phyloP scores from a whole-genome alignment of 306 rosid species.

The Carpinus fangiana region DNA sequence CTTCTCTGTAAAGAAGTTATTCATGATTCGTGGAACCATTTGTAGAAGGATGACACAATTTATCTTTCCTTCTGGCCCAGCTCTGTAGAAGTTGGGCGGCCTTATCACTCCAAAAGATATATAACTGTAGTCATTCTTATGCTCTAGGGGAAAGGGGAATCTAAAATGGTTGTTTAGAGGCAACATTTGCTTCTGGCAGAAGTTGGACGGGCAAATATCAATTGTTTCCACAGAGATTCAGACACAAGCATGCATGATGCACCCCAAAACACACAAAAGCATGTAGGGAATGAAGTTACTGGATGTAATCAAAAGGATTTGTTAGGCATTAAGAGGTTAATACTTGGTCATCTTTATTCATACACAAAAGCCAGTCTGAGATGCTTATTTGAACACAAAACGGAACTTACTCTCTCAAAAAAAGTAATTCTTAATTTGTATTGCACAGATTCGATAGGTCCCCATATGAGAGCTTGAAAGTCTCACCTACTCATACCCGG shows the following conservation, averaged over 20 bases:
- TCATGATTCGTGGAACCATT: neutral
- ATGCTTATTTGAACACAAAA: constrained; percentile 16
- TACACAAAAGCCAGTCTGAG: constrained; percentile 15
- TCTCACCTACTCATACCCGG: constrained; percentile 16
- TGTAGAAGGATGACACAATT: neutral
- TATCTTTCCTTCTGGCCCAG: neutral
- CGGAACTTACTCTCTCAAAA: constrained; percentile 14
- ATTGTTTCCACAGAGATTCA: neutral
- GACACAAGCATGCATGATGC: neutral
- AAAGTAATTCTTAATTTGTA: constrained; percentile 5
- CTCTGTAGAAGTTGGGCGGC: neutral
- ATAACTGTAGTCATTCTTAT: too few species aligned
- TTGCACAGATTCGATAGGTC: constrained; percentile 10
- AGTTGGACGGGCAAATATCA: neutral
- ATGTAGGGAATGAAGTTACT: neutral
- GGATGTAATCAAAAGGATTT: neutral
- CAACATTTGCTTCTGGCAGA: too few species aligned
- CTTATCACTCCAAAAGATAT: neutral
- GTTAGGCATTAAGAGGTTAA: neutral
- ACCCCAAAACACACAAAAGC: neutral
- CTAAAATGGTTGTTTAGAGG: neutral
- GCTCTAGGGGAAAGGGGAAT: neutral
- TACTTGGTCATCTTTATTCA: constrained; percentile 14
- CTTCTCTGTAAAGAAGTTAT: neutral
- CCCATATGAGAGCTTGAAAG: constrained; percentile 2